Evolutionary conservation across 495 filamentous ascomycete species (phyloP).

Genomic region (Margaritispora aquatica): DNA sequence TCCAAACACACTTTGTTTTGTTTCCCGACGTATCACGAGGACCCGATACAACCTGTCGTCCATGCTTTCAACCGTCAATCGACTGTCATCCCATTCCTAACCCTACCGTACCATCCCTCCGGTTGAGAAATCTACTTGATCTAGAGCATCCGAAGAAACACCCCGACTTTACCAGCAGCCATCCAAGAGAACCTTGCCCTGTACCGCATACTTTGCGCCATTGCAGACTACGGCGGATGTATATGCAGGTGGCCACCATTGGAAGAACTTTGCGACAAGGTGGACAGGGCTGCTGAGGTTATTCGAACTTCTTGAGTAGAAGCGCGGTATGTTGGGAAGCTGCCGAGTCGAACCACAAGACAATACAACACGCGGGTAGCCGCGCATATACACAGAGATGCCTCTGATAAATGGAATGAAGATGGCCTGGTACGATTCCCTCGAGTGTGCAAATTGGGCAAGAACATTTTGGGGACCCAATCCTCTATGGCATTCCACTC

Average conservation of each 20-base stretch:
- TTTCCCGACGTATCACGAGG: neutral
- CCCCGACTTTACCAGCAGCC: conserved; percentile 3
- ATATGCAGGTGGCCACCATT: conserved; percentile 9
- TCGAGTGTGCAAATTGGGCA: neutral
- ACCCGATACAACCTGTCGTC: neutral
- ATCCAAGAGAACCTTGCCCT: conserved; percentile 1
- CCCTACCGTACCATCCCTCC: neutral
- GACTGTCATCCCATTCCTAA: conserved; percentile 2
- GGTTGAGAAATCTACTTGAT: conserved; percentile 10
- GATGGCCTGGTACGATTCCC: conserved; percentile 49
- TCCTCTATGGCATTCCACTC: neutral
- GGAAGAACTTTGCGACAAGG: conserved; percentile 12
- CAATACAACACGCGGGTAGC: conserved; percentile 1
- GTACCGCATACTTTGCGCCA: conserved; percentile 1
- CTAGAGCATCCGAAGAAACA: conserved; percentile 11
- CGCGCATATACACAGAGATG: conserved; percentile 29
- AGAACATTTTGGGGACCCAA: neutral
- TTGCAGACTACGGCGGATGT: conserved; percentile 7
- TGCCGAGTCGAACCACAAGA: neutral
- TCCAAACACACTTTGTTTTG: conserved; percentile 13
- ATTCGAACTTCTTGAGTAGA: conserved; percentile 18
- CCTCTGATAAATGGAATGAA: conserved; percentile 50
- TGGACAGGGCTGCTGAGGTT: conserved; percentile 11
- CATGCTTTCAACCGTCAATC: neutral
- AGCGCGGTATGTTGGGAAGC: neutral